phyloP scores from a whole-genome alignment of 192 early-diverging fungal genomes.

The Gigaspora rosea region DNA sequence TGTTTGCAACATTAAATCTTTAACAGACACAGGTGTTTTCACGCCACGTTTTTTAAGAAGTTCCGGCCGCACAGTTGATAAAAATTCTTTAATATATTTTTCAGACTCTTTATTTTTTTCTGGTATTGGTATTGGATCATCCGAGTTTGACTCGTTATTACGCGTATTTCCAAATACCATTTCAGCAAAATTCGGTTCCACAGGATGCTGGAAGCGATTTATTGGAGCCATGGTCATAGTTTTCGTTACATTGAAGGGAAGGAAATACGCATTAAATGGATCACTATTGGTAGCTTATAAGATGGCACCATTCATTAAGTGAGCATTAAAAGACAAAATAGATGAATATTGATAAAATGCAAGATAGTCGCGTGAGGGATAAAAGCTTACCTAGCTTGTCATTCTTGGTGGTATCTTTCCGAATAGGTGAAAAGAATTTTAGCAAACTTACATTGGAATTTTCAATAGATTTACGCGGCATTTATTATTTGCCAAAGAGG shows the following conservation, averaged over 20 bases:
- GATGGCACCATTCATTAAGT: no score
- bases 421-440: slow-evolving; percentile 16
- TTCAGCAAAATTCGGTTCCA: slow-evolving; percentile 29
- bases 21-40: neutral
- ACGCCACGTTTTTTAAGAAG: slow-evolving; percentile 11
- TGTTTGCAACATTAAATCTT: slow-evolving; percentile 5
- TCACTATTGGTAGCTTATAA: slow-evolving; percentile 30
- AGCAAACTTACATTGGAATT: neutral
- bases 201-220: slow-evolving; percentile 40
- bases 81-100: slow-evolving; percentile 6
- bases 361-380: slow-evolving; percentile 34
- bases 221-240: slow-evolving; percentile 45
- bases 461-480: neutral
- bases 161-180: neutral
- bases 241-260: slow-evolving; percentile 62
- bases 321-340: slow-evolving; percentile 34
- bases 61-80: neutral
- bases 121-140: neutral
- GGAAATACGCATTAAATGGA: slow-evolving; percentile 50
- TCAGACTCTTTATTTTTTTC: neutral
- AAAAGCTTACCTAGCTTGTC: neutral
- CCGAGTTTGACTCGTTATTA: neutral
- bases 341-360: slow-evolving; percentile 42
- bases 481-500: neutral
- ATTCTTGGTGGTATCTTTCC: slow-evolving; percentile 3